These are phyloP conservation scores for Diaporthe sp. DNA, from an alignment of 2,329 filamentous ascomycete species.

Conservation along the genomic window DNA sequence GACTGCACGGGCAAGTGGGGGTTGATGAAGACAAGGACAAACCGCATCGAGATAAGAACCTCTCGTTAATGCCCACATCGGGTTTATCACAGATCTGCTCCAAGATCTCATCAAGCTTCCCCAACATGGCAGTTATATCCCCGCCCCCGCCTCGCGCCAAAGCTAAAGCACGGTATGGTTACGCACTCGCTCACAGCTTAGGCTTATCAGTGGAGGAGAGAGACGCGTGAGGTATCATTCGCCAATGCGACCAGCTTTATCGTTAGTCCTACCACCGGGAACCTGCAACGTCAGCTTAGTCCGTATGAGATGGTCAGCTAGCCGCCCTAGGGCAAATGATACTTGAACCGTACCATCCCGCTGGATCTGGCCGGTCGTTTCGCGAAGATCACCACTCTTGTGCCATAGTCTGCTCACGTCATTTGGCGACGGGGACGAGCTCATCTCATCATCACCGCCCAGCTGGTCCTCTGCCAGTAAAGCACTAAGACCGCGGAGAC, in stretches of 20 bases:
- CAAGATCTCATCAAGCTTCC: constrained; percentile 9
- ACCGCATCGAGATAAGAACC: constrained; percentile 6
- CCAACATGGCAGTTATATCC: constrained; percentile 15
- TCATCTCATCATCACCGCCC: not conserved
- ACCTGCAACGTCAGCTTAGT: constrained; percentile 3
- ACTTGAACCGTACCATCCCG: constrained; percentile 18
- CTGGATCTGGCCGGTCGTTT: constrained; percentile 19
- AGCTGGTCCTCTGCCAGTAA: not conserved
- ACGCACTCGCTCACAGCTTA: not conserved
- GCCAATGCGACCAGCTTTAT: constrained; percentile 18
- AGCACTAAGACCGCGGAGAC: not conserved
- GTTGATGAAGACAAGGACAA: not conserved
- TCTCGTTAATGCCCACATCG: no score
- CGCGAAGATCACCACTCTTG: not conserved
- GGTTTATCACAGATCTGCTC: not conserved
- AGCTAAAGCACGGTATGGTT: constrained; percentile 1
- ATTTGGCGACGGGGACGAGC: not conserved
- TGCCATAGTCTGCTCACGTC: not conserved
- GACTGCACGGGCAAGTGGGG: constrained; percentile 24
- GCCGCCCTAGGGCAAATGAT: not conserved
- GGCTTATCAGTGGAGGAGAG: not conserved
- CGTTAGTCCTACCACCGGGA: not conserved
- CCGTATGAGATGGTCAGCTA: constrained; percentile 7
- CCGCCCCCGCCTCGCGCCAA: not conserved
- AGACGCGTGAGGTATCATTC: not conserved